Base-by-base conservation (phyloP, 2,329 filamentous ascomycete species). In the Talaromyces amestolkiae region DNA sequence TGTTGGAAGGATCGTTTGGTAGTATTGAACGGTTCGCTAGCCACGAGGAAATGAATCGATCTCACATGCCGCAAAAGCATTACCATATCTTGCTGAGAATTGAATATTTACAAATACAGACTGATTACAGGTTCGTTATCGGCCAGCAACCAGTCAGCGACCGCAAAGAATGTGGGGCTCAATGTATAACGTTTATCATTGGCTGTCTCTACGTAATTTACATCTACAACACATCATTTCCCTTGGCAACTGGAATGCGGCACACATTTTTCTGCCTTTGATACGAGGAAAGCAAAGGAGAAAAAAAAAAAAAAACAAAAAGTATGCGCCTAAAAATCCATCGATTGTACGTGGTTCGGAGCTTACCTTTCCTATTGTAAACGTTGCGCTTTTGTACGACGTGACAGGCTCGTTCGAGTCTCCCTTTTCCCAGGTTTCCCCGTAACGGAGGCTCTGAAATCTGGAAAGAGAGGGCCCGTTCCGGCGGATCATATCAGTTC, bases 161-260 rank as follows among this genome's bases (percentile, higher is more conserved):
- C 8, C 41, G 31, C 41, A 43, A 60, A 60, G 58, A 60, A 60
- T 60, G 58, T 60, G 58, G 41, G 24, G 22, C 24, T 33, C 41
- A 1, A 3, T 15, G 19, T 17, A n/a, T 2, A 19, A 3, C 4
- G 17, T 1, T 7, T 35, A 8, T 47, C 41, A 49, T 47, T 60
- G 41, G 58, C 17, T 31, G 13, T 6, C 13, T 1, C n/a, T 2
- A 2, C 37, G 56, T 59, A 60, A 45, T 47, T 31, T 45, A 19
- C 31, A 41, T 47, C 10, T 47, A 19, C 41, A 24, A 39, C 33
- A 13, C 53, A 56, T 56, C 53, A 37, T 56, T 35, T 56, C 22
- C 58, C 13, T 60, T 60, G 58, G 58, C 58, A 35, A 35, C 58
- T 47, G 58, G 58, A 60, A 60, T 60, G 58, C 39, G 8, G 24